Base-by-base conservation (phyloP, 1,284 basidiomycete species). In the Phenoliferia sp. region DNA sequence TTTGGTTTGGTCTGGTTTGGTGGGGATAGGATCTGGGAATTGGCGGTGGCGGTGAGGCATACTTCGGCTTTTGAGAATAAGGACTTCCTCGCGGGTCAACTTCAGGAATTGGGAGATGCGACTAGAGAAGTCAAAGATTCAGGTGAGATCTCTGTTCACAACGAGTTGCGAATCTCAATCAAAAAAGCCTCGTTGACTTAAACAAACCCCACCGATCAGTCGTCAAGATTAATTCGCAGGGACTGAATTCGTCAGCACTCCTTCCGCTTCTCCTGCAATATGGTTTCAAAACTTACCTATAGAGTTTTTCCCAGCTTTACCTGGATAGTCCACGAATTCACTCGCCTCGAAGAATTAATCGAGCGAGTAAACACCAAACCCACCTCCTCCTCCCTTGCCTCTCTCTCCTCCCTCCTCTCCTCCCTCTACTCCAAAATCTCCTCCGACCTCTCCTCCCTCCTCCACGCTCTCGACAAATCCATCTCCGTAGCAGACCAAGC, bases 321-420 rank as follows among this genome's bases (percentile, higher is more conserved):
- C 7, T 73, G 70, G 66, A 64, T 69, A 15, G 58, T 68, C 7
- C 63, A 69, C 34, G 68, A 77, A 62, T 77, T 77, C 61, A 67
- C 70, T 16, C 69, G 75, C 26, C 63, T 77, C 17, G 73, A 74
- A 44, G 67, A 73, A n/a, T 68, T 73, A n/a, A 66, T 77, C 57
- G 22, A 61, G n/a, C 65, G 70, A 58, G 28, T 68, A 34, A 34
- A 61, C 36, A 29, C 48, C 36, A 36, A 59, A 2, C 64, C 66
- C 26, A 55, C 36, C 22, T 16, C 29, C 33, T 67, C 66, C 28
- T 59, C 61, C 31, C 54, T 69, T 15, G 36, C 61, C n/a, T 55
- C 64, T 35, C 50, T 75, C 48, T 56, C 63, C 16, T 33, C 34
- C 4, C 75, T 73, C 39, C 67, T 77, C 56, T 68, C 73, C 44